These are phyloP conservation scores for Hypoxylon sp. DNA, from an alignment of 2,329 filamentous ascomycete species.

Conservation along the genomic window DNA sequence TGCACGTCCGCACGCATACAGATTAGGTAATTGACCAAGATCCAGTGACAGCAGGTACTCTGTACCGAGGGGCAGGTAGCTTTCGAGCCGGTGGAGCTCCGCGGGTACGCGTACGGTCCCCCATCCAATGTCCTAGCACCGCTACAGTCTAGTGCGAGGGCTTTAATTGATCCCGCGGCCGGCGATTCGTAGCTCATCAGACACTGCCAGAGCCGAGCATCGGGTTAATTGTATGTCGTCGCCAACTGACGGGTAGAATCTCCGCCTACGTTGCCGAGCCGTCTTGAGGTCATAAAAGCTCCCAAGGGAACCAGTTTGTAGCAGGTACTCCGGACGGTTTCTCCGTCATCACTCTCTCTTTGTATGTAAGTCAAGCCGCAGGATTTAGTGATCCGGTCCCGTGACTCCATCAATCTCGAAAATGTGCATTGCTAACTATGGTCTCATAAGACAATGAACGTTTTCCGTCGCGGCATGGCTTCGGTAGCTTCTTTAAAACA, in stretches of 20 bases:
- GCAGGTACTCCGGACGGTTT: slow-evolving; percentile 22
- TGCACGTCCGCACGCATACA: slow-evolving; percentile 12
- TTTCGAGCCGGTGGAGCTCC: slow-evolving; percentile 28
- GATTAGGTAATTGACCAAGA: slow-evolving; percentile 9
- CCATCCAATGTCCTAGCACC: slow-evolving; percentile 20
- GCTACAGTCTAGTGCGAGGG: slow-evolving; percentile 24
- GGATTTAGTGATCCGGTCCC: slow-evolving; percentile 25
- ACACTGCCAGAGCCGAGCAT: slow-evolving; percentile 42
- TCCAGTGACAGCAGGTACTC: slow-evolving; percentile 16
- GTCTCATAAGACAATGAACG: slow-evolving; percentile 50
- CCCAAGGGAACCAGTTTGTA: slow-evolving; percentile 17
- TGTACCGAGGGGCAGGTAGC: slow-evolving; percentile 33
- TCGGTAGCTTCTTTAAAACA: slow-evolving; percentile 65
- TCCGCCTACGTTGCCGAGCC: slow-evolving; percentile 40
- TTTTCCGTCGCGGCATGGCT: slow-evolving; percentile 58
- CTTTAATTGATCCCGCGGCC: slow-evolving; percentile 41
- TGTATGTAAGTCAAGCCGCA: slow-evolving; percentile 31
- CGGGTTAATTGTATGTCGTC: slow-evolving; percentile 25
- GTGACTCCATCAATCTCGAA: slow-evolving; percentile 5
- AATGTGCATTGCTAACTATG: slow-evolving; percentile 31
- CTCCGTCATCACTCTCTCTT: slow-evolving; percentile 27
- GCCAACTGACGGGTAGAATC: slow-evolving; percentile 15
- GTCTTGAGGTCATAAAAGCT: slow-evolving; percentile 25
- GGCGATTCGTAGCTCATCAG: slow-evolving; percentile 17
- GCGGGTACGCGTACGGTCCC: slow-evolving; percentile 5